phyloP scores from a whole-genome alignment of 2,329 filamentous ascomycete species.

The Hypoxylon sp. region DNA sequence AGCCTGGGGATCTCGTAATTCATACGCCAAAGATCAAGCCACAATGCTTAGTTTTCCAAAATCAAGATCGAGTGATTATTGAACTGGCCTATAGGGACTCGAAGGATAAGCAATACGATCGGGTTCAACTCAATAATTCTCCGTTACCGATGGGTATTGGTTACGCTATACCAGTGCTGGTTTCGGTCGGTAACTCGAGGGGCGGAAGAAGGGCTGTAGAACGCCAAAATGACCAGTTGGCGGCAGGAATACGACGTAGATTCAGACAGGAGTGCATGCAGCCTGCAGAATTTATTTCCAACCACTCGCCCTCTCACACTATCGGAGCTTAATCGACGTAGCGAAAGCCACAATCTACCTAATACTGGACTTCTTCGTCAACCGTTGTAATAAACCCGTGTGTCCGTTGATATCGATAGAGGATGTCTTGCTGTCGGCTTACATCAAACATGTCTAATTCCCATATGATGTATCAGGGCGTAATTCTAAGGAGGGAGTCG shows the following conservation, averaged over 20 bases:
- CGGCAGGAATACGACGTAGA: constrained; percentile 46
- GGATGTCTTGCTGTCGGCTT: background rate
- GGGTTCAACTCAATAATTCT: constrained; percentile 22
- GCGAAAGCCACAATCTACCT: constrained; percentile 38
- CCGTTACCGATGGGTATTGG: constrained; percentile 22
- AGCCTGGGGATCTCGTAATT: constrained; percentile 4
- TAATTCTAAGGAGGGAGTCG: constrained; percentile 10
- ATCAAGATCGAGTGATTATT: background rate
- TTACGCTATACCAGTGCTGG: constrained; percentile 21
- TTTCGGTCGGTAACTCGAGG: constrained; percentile 21
- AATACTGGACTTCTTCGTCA: constrained; percentile 15
- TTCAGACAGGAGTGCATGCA: constrained; percentile 48
- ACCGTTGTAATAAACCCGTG: constrained; percentile 9
- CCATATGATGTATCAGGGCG: constrained; percentile 20
- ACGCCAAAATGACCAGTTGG: constrained; percentile 42
- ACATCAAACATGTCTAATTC: constrained; percentile 9
- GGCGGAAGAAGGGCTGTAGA: constrained; percentile 20
- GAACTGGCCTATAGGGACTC: constrained; percentile 7
- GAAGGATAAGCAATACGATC: constrained; percentile 15
- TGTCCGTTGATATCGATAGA: constrained; percentile 2
- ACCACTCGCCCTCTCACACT: constrained; percentile 34
- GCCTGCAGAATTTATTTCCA: constrained; percentile 43
- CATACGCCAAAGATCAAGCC: constrained; percentile 18
- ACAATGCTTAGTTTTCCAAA: constrained; percentile 17
- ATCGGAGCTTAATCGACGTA: constrained; percentile 36